These are phyloP conservation scores for Canavalia ensiformis DNA, from an alignment of 306 rosid species.

Conservation along the genomic window DNA sequence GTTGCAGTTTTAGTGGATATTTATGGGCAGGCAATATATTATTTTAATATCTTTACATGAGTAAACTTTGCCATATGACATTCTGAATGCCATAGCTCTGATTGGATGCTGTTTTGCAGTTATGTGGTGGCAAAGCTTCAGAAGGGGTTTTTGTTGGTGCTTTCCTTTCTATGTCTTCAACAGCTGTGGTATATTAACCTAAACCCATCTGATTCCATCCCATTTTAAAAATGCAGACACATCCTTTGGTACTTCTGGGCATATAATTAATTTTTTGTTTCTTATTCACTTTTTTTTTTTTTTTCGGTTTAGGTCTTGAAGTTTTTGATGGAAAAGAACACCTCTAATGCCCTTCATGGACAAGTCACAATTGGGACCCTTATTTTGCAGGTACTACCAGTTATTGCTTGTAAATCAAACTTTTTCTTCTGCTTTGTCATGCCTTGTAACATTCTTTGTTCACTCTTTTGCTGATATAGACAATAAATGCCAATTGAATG, in stretches of 20 bases:
- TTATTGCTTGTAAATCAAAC: constrained; percentile 20
- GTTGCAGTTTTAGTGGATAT: constrained; percentile 24
- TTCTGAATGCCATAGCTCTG: constrained; percentile 48
- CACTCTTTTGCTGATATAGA: constrained; percentile 37
- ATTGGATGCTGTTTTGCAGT: constrained; percentile 68
- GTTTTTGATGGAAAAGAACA: constrained; percentile 94
- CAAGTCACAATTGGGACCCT: constrained; percentile 96
- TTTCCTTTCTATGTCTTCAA: constrained; percentile 94
- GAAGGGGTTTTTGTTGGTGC: constrained; percentile 95
- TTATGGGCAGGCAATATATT: constrained; percentile 30
- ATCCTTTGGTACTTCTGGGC: constrained; percentile 31
- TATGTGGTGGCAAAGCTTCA: constrained; percentile 94
- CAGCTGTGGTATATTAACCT: constrained; percentile 80
- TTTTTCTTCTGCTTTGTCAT: constrained; percentile 6
- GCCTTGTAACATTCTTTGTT: constrained; percentile 9
- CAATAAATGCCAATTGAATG: constrained; percentile 38
- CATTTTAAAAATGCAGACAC: constrained; percentile 8
- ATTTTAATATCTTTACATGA: constrained; percentile 17
- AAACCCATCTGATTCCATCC: constrained; percentile 33
- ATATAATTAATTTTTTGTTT: constrained; percentile 29
- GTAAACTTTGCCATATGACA: constrained; percentile 47
- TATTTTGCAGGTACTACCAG: constrained; percentile 77
- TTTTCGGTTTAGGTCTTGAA: constrained; percentile 71
- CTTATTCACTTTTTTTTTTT: constrained; percentile 33
- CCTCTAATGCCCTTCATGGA: constrained; percentile 83